Evolutionary conservation across 2,329 filamentous ascomycete species (phyloP).

Genomic region (Eutypa lata): DNA sequence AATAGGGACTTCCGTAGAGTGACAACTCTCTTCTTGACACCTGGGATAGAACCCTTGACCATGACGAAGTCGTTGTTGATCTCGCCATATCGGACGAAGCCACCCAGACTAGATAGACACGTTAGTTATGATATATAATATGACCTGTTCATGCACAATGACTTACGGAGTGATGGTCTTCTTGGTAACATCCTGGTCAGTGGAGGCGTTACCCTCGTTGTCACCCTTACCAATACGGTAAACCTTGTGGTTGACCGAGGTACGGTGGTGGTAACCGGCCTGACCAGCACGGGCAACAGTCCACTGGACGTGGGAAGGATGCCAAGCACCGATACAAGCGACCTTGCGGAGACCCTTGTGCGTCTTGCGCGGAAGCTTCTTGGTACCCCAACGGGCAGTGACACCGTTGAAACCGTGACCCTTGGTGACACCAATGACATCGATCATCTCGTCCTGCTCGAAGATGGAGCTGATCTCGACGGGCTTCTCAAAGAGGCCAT

Average conservation of each 20-base stretch:
- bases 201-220: conserved; percentile 89
- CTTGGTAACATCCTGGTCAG: conserved; percentile 95
- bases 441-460: conserved; percentile 99
- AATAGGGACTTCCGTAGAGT: conserved; percentile 99
- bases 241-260: conserved; percentile 99
- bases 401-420: conserved; percentile 98
- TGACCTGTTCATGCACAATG: neutral
- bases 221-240: conserved; percentile 95
- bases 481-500: conserved; percentile 98
- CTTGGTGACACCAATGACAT: conserved; percentile 99
- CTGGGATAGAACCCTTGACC: conserved; percentile 95
- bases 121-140: conserved; percentile 30
- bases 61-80: conserved; percentile 99
- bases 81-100: conserved; percentile 98
- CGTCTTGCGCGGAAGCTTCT: conserved; percentile 99
- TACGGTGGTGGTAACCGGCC: conserved; percentile 99
- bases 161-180: conserved; percentile 98
- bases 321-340: conserved; percentile 99
- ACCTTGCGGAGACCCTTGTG: conserved; percentile 99
- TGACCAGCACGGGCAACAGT: conserved; percentile 99
- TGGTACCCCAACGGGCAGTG: conserved; percentile 97
- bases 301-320: conserved; percentile 99
- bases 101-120: conserved; percentile 70
- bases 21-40: conserved; percentile 99
- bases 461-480: conserved; percentile 91